Conservation (phyloP, 768 basidiomycete genomes). For the Hygrocybe coccinea region DNA sequence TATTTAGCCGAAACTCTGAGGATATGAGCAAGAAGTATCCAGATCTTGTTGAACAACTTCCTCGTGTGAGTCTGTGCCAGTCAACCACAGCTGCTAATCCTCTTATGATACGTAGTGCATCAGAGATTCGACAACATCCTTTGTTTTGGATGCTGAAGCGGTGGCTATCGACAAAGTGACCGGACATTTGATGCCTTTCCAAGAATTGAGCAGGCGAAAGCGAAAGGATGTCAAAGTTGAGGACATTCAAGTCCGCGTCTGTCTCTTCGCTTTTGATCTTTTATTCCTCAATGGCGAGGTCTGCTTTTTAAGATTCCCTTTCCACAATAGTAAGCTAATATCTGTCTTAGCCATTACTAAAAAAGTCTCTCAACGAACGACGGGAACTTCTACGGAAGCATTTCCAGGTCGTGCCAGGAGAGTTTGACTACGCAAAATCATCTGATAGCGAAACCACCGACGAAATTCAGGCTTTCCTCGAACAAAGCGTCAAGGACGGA, state of each 20-base stretch:
- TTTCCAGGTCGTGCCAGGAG: constrained; percentile 77
- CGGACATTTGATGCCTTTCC: constrained; percentile 92
- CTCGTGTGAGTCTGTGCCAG: constrained; percentile 51
- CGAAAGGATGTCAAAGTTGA: constrained; percentile 97
- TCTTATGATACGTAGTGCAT: constrained; percentile 57
- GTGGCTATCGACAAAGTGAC: constrained; percentile 88
- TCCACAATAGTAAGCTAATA: background rate
- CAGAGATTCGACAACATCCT: constrained; percentile 76
- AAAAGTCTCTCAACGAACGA: constrained; percentile 67
- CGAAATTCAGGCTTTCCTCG: constrained; percentile 91
- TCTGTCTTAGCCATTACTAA: constrained; percentile 67
- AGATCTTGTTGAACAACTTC: constrained; percentile 91
- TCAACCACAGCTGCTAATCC: background rate
- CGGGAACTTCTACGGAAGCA: constrained; percentile 71
- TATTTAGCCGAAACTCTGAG: constrained; percentile 97
- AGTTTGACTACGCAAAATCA: constrained; percentile 90
- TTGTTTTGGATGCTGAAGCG: constrained; percentile 94
- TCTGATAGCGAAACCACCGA: constrained; percentile 87
- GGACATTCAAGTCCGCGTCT: constrained; percentile 95
- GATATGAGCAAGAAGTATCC: constrained; percentile 99
- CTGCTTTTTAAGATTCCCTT: constrained; percentile 19
- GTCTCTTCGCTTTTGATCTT: constrained; percentile 93
- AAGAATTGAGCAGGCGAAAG: constrained; percentile 90
- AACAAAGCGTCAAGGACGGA: constrained; percentile 95
- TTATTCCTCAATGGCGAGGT: constrained; percentile 97